Base-by-base conservation (phyloP, 1,284 basidiomycete genomes). In the Rhodofomes roseus region DNA sequence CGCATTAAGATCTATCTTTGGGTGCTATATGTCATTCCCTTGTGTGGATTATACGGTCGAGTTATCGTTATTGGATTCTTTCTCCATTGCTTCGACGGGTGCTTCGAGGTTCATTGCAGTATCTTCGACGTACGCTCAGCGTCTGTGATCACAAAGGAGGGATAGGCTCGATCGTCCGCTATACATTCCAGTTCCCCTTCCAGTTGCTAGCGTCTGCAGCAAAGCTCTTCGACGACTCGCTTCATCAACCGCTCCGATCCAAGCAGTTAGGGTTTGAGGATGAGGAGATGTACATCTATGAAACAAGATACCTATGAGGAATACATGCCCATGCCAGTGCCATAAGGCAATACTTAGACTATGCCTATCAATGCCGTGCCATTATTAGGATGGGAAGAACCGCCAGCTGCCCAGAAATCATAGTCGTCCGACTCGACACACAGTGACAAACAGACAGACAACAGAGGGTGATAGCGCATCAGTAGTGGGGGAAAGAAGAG, bases 221-320 rank as follows among this genome's bases (percentile, higher is more conserved):
- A n/a, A n/a, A n/a, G n/a, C n/a, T n/a, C n/a, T n/a, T n/a, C n/a
- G n/a, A n/a, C n/a, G n/a, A n/a, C n/a, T n/a, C n/a, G n/a, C 43
- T 20, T 20, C 14, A 46, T 16, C 20, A 14, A 20, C 20, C 22
- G 8, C 22, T 7, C 4, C 12, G 11, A 25, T 12, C 8, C 23
- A 23, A 23, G 25, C 43, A 1, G 22, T 6, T 2, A 46, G 43
- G 20, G 23, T 23, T 23, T 3, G 61, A 62, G 23, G 58, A 70
- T 52, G 69, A 70, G 20, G 39, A 67, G 52, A 65, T 65, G 56
- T 65, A 67, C 65, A 69, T 68, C 65, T 66, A 67, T 66, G 56
- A 61, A 61, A 69, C 65, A 67, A 65, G 55, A 50, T 57, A 46
- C 61, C 64, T 62, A 63, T 41, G 60, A 57, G 51, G 57, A 64